Percentiles rank a stretch among this genome's conserved stretches.
phyloP scores from a whole-genome alignment of 805 yeast species.

The Nakazawaea peltata region DNA sequence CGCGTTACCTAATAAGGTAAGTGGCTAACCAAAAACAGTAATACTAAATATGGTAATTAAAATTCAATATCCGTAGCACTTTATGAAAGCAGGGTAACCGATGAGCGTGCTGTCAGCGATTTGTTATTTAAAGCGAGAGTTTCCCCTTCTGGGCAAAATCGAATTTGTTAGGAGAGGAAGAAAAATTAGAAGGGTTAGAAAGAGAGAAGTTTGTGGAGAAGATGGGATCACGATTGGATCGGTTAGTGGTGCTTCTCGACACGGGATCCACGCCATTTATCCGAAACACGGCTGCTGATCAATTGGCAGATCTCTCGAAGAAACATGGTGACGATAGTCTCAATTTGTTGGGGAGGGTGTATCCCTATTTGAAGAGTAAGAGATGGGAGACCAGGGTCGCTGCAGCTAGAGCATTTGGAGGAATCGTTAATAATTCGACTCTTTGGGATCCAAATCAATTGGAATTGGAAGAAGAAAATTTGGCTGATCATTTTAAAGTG shows the following conservation, averaged over 20 bases:
- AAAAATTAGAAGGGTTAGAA: background rate
- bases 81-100: no score
- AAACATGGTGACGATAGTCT: slow-evolving; percentile 91
- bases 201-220: background rate
- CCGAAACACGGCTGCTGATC: slow-evolving; percentile 95
- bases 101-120: no score
- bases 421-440: slow-evolving; percentile 71
- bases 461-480: slow-evolving; percentile 15
- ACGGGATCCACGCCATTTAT: slow-evolving; percentile 94
- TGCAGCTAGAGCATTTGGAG: slow-evolving; percentile 93
- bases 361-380: slow-evolving; percentile 73
- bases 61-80: no score
- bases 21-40: no score
- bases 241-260: slow-evolving; percentile 48
- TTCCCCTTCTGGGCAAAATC: no score
- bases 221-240: slow-evolving; percentile 20
- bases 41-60: no score
- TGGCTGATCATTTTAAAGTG: slow-evolving; percentile 11
- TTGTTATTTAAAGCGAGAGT: no score
- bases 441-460: slow-evolving; percentile 77
- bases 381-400: slow-evolving; percentile 97
- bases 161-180: background rate
- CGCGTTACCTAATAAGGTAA: no score
- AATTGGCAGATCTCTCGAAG: slow-evolving; percentile 86
- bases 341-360: slow-evolving; percentile 76